phyloP scores from a whole-genome alignment of 2,329 filamentous ascomycete species.

The Exophiala calicioides region DNA sequence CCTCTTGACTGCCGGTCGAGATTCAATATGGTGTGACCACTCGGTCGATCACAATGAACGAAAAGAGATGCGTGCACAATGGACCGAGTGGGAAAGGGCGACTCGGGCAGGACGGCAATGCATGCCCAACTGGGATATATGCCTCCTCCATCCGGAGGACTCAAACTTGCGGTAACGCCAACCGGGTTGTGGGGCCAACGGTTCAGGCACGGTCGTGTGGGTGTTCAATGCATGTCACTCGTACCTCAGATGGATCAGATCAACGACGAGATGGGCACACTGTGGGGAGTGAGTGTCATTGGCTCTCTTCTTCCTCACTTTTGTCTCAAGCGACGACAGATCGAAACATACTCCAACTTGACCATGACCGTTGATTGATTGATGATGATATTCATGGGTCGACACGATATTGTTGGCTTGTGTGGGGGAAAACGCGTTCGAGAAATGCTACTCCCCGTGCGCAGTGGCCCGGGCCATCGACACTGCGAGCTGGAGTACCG shows the following conservation, averaged over 20 bases:
- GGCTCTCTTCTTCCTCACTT: too few species aligned
- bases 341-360: too few species aligned
- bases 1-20: constrained; percentile 21
- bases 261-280: background rate
- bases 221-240: constrained; percentile 1
- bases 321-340: too few species aligned
- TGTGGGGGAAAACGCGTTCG: background rate
- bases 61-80: constrained; percentile 28
- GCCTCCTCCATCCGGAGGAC: constrained; percentile 30
- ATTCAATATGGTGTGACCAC: constrained; percentile 27
- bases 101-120: constrained; percentile 20
- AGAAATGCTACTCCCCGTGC: background rate
- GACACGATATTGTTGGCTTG: too few species aligned
- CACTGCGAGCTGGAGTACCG: background rate
- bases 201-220: background rate
- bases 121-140: constrained; percentile 33
- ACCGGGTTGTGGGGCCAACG: constrained; percentile 6
- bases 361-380: too few species aligned
- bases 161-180: constrained; percentile 26
- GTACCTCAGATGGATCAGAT: background rate
- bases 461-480: constrained; percentile 2
- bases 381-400: too few species aligned
- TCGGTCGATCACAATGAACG: constrained; percentile 26
- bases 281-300: too few species aligned
- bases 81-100: constrained; percentile 27